Evolutionary conservation across 2,329 filamentous ascomycete species (phyloP), one percentile per base, ranked within the genome.

Genomic region (Emmonsia crescens): DNA sequence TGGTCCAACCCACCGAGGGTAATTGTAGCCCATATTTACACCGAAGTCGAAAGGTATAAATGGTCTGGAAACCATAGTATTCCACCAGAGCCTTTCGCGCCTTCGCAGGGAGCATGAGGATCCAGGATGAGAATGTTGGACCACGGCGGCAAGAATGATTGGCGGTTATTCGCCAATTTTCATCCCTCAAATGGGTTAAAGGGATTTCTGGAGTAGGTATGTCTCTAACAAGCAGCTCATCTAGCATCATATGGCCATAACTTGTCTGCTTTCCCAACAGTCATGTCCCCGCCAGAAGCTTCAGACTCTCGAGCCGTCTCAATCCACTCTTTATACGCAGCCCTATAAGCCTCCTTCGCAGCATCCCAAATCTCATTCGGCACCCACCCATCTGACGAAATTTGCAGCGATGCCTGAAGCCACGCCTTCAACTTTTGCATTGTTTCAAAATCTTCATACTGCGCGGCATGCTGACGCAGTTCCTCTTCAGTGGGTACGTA

Each of bases 301-400:
- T 64, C 59, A 21, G 61, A 14, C 31, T 63, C 61, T 27, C 48
- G 52, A 29, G 63, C 60, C 10, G 63, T 63, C 27, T 64, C 36
- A 16, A 74, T 74, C 69, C 68, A 73, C 61, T 68, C 57, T 29
- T 68, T 63, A 66, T 71, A 74, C 38, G 65, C 68, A 8, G 62
- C 64, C 14, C 60, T 65, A 64, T 75, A 63, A 4, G 67, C 67
- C 61, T 68, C 69, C 60, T 61, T 68, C 36, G 69, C 66, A 62
- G 61, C 65, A 4, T 68, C 64, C 70, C 66, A 73, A n/a, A n/a
- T 36, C 48, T 72, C 70, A 68, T 67, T 69, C 21, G 70, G 66
- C 44, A 74, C 60, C 71, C 71, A 74, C 0, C 71, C 72, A 62
- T 73, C 70, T 9, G 70, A 71, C 8, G 68, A 68, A 29, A 68